These are phyloP conservation scores for Cenchrus americanus DNA, from an alignment of 176 grass and related monocot genomes.

Conservation along the genomic window DNA sequence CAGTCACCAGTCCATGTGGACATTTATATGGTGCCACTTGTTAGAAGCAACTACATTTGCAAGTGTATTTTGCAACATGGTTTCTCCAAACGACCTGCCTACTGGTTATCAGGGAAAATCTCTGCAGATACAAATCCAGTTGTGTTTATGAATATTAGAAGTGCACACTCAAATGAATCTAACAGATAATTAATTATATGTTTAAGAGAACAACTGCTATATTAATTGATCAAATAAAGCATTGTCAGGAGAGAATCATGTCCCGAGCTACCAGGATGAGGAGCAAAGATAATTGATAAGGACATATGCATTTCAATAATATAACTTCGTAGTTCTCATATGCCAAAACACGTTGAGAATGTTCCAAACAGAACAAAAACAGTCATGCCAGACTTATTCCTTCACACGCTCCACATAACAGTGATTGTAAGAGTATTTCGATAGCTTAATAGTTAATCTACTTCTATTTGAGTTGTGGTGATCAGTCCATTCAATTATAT, in stretches of 20 bases:
- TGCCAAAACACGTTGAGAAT: background rate
- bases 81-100: constrained; percentile 3
- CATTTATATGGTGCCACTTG: background rate
- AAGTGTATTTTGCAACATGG: constrained; percentile 16
- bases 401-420: background rate
- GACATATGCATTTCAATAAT: background rate
- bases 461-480: background rate
- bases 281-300: background rate
- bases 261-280: background rate
- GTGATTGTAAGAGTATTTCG: background rate
- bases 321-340: constrained; percentile 16
- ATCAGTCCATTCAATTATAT: constrained; percentile 1
- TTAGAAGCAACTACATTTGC: background rate
- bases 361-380: background rate
- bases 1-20: constrained; percentile 7
- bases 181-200: background rate
- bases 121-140: background rate
- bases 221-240: background rate
- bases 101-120: background rate
- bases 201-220: background rate
- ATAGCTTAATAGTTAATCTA: constrained; percentile 32
- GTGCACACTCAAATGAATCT: background rate
- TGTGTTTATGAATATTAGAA: constrained; percentile 8
- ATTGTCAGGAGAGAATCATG: background rate
- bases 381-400: constrained; percentile 22